A percentile compares a stretch with the other conserved stretches of the same genome.
These are phyloP conservation scores for Claviceps digitariae DNA, from an alignment of 2,329 filamentous ascomycete species.

Conservation along the genomic window DNA sequence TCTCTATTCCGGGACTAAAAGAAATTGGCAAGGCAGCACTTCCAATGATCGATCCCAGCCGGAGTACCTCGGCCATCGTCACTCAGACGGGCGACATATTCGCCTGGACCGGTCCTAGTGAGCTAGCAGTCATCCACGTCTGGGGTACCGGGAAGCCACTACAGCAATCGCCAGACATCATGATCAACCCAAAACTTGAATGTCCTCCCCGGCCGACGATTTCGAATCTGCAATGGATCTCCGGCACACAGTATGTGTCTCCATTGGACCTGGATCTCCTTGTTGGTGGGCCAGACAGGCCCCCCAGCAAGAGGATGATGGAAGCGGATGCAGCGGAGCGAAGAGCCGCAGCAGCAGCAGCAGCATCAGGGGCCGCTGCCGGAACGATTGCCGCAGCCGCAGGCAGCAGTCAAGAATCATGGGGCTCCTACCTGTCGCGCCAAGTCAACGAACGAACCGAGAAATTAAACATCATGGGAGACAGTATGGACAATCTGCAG, in stretches of 20 bases:
- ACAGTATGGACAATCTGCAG: constrained; percentile 72
- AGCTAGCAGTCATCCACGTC: constrained; percentile 68
- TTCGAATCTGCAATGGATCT: constrained; percentile 91
- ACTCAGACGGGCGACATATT: constrained; percentile 70
- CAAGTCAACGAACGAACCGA: constrained; percentile 87
- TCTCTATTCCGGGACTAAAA: constrained; percentile 74
- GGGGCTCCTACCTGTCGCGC: constrained; percentile 69
- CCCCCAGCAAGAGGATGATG: constrained; percentile 77
- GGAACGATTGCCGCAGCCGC: constrained; percentile 12
- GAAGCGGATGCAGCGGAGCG: constrained; percentile 67
- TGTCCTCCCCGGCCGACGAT: constrained; percentile 81
- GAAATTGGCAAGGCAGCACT: constrained; percentile 62
- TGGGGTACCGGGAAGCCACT: constrained; percentile 63
- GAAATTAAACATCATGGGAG: constrained; percentile 67
- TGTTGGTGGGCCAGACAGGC: constrained; percentile 78
- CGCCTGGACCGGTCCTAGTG: constrained; percentile 78
- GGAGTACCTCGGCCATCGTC: constrained; percentile 57
- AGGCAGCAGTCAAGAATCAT: constrained; percentile 38
- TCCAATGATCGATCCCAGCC: constrained; percentile 57
- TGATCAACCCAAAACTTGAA: constrained; percentile 63
- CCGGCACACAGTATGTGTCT: constrained; percentile 83
- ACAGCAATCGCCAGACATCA: constrained; percentile 51
- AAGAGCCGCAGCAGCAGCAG: constrained; percentile 32
- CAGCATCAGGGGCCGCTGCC: constrained; percentile 26
- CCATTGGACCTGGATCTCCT: constrained; percentile 78